These are phyloP conservation scores for Decorospora gaudefroyi DNA, from an alignment of 2,329 filamentous ascomycete species.

Conservation along the genomic window DNA sequence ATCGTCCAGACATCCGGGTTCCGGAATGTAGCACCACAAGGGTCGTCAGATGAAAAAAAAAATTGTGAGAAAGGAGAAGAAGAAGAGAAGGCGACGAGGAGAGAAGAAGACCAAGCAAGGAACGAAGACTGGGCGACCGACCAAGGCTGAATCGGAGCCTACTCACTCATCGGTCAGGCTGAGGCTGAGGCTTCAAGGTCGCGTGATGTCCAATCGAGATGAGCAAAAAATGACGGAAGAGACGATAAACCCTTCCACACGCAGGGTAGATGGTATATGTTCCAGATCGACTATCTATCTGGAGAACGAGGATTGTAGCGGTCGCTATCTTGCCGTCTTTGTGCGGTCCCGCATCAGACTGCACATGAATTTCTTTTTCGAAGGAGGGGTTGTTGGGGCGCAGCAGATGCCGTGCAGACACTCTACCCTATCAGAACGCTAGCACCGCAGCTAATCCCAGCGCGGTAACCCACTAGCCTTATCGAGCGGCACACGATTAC, in stretches of 20 bases:
- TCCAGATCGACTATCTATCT: too few species aligned
- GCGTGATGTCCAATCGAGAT: too few species aligned
- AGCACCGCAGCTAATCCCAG: background rate
- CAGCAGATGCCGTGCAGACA: too few species aligned
- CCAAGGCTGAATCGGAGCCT: background rate
- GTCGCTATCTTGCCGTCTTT: too few species aligned
- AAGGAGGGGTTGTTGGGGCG: too few species aligned
- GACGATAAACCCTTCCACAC: too few species aligned
- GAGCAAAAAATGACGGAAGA: too few species aligned
- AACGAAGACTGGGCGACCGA: background rate
- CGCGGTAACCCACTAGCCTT: constrained; percentile 6
- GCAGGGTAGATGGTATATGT: too few species aligned
- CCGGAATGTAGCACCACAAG: background rate
- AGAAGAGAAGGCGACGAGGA: background rate
- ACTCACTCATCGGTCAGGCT: background rate
- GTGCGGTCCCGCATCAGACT: background rate
- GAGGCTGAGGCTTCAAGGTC: too few species aligned
- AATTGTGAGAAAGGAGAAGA: background rate
- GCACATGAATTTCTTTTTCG: too few species aligned
- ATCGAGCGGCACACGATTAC: background rate
- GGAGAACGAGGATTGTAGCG: too few species aligned
- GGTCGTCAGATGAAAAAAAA: background rate
- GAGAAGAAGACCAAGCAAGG: background rate
- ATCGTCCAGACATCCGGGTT: background rate
- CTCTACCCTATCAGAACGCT: constrained; percentile 1